Evolutionary conservation across 2,329 filamentous ascomycete species (phyloP).

Genomic region (Fusarium fracticaudum): DNA sequence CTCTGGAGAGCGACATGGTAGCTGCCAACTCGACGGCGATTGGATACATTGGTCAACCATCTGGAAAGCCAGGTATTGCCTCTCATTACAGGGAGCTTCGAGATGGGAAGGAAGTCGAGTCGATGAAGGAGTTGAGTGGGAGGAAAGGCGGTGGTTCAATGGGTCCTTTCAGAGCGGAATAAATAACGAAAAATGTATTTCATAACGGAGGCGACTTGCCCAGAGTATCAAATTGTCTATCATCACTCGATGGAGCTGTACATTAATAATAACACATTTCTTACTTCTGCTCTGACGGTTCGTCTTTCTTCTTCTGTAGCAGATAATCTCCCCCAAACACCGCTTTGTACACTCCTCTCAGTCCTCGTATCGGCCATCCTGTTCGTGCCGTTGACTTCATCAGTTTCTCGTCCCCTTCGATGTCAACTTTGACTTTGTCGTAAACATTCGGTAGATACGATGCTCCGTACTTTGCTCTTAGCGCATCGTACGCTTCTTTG

Average conservation of each 20-base stretch:
- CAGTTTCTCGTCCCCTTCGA: conserved; percentile 47
- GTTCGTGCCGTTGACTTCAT: conserved; percentile 47
- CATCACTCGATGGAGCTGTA: neutral
- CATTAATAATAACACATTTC: conserved; percentile 1
- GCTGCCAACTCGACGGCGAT: conserved; percentile 24
- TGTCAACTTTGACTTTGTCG: conserved; percentile 70
- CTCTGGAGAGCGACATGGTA: conserved; percentile 18
- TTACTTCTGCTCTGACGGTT: conserved; percentile 11
- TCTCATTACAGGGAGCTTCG: conserved; percentile 29
- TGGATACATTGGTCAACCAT: conserved; percentile 10
- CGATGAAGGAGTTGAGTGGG: conserved; percentile 46
- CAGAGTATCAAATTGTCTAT: conserved; percentile 34
- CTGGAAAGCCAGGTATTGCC: conserved; percentile 11
- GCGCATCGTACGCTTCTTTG: conserved; percentile 64
- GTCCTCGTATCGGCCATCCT: conserved; percentile 55
- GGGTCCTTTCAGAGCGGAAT: conserved; percentile 46
- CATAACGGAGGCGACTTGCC: conserved; percentile 8
- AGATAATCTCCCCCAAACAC: conserved; percentile 58
- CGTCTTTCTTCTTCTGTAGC: conserved; percentile 47
- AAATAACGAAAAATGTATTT: neutral
- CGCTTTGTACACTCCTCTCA: conserved; percentile 59
- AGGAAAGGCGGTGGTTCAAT: conserved; percentile 40
- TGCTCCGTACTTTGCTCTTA: conserved; percentile 68
- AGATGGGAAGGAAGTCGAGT: conserved; percentile 32
- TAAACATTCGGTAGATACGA: conserved; percentile 70